These are phyloP conservation scores for Odonthalia washingtoniensis DNA, from an alignment of 31 red algal genomes.

Conservation along the genomic window DNA sequence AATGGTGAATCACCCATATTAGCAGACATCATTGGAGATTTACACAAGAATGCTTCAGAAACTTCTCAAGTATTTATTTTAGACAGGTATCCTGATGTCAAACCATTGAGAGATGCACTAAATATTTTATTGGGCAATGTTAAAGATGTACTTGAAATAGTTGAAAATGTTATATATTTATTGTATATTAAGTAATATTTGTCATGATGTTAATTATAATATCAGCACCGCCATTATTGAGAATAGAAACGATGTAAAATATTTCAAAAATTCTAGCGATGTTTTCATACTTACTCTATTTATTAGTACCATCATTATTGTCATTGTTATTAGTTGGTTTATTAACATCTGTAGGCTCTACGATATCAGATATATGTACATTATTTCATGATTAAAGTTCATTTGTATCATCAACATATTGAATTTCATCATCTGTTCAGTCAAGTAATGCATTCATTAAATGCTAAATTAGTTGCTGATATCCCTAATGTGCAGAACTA, in stretches of 20 bases:
- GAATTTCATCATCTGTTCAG: constrained; percentile 3
- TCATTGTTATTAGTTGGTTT: constrained; percentile 62
- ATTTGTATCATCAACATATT: background rate
- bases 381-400: constrained; percentile 52
- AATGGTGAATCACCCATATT: constrained; percentile 11
- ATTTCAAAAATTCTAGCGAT: constrained; percentile 18
- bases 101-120: constrained; percentile 31
- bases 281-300: constrained; percentile 35
- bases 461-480: constrained; percentile 37
- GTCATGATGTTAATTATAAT: constrained; percentile 16
- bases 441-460: constrained; percentile 17
- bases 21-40: no score
- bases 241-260: constrained; percentile 30
- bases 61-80: constrained; percentile 37
- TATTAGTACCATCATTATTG: constrained; percentile 46
- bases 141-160: constrained; percentile 21
- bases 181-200: constrained; percentile 39
- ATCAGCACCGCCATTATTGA: no score
- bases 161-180: background rate
- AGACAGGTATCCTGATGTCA: constrained; percentile 41
- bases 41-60: background rate
- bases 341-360: constrained; percentile 41
- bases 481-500: no score
- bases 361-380: constrained; percentile 53
- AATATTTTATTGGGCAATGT: constrained; percentile 7